These are phyloP conservation scores for Auriscalpium microsporum DNA, from an alignment of 768 basidiomycete species.

Conservation along the genomic window DNA sequence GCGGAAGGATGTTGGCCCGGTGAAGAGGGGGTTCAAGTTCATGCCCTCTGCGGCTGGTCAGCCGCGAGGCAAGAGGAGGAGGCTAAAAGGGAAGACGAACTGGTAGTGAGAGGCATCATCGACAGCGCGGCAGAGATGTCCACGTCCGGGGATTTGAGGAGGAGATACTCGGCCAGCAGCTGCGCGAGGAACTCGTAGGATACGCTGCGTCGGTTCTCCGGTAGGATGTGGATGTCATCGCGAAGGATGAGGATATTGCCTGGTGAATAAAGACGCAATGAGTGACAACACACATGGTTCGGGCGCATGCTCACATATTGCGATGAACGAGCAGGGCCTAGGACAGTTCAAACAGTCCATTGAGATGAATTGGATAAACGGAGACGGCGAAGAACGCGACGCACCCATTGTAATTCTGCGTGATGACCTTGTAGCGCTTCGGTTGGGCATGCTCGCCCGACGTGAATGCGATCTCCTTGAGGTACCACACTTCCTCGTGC, in stretches of 20 bases:
- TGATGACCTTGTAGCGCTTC: conserved; percentile 52
- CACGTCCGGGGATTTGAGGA: conserved; percentile 46
- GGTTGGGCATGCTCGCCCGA: conserved; percentile 13
- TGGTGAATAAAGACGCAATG: conserved; percentile 19
- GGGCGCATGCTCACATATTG: conserved; percentile 54
- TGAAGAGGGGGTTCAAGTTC: conserved; percentile 83
- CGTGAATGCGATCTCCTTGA: conserved; percentile 58
- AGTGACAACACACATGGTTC: neutral
- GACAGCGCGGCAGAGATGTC: conserved; percentile 67
- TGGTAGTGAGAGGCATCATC: conserved; percentile 44
- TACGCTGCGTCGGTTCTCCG: conserved; percentile 55
- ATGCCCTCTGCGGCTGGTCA: conserved; percentile 54
- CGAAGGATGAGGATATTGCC: conserved; percentile 87
- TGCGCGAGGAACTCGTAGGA: conserved; percentile 82
- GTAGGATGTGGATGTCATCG: conserved; percentile 69
- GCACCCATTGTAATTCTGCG: conserved; percentile 80
- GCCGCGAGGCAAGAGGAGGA: neutral
- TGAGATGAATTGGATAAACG: neutral
- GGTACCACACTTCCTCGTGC: conserved; percentile 60
- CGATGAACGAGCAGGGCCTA: conserved; percentile 88
- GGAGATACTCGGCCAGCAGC: conserved; percentile 75
- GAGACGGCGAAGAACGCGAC: conserved; percentile 17
- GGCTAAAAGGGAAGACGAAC: conserved; percentile 32
- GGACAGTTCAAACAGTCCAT: neutral
- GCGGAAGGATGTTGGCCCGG: conserved; percentile 55